Evolutionary conservation across 2,329 filamentous ascomycete genomes (phyloP).

Genomic region (Claviceps digitariae): DNA sequence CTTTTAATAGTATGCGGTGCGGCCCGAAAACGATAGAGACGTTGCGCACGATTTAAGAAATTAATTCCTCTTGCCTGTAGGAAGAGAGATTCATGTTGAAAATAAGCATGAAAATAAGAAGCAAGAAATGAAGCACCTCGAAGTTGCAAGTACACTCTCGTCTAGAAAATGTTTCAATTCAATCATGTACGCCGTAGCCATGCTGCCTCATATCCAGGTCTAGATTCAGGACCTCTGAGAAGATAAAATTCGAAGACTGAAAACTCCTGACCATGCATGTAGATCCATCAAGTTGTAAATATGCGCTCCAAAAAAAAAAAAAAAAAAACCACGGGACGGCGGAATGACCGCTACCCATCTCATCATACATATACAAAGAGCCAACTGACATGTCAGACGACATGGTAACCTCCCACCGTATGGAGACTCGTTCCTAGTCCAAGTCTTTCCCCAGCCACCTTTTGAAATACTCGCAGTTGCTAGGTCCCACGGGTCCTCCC

Average conservation of each 20-base stretch:
- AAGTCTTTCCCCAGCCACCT: conserved; percentile 54
- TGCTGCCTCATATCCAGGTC: background rate
- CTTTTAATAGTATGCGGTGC: background rate
- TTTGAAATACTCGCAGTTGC: conserved; percentile 83
- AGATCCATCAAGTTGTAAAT: background rate
- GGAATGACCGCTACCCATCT: background rate
- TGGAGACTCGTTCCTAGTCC: background rate
- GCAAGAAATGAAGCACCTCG: background rate
- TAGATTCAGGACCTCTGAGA: background rate
- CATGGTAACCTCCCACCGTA: background rate
- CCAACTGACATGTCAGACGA: background rate
- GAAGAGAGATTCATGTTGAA: background rate
- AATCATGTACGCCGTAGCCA: background rate
- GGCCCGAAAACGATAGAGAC: background rate
- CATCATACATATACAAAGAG: background rate
- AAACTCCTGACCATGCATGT: conserved; percentile 11
- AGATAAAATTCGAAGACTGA: background rate
- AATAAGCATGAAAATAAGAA: background rate
- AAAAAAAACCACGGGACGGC: background rate
- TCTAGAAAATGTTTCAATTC: background rate
- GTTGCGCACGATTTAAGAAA: background rate
- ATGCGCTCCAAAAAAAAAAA: background rate
- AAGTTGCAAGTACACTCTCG: background rate
- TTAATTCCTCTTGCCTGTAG: background rate
- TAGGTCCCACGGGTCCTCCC: conserved; percentile 78